Conservation (phyloP, 495 filamentous ascomycete species). For the Oleoguttula mirabilis region DNA sequence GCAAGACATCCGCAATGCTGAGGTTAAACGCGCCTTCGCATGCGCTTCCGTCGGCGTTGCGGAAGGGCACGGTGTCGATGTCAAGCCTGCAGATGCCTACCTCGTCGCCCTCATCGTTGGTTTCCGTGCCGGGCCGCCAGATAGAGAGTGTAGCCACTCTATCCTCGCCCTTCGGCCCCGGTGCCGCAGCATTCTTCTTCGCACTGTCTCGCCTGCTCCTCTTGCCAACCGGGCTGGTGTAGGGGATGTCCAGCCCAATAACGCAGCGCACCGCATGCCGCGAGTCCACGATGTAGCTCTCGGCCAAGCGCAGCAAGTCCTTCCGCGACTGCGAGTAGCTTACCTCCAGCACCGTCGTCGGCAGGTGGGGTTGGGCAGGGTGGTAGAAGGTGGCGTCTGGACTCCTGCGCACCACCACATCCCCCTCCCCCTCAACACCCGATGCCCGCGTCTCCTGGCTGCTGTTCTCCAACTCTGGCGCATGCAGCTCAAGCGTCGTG, state of each 20-base stretch:
- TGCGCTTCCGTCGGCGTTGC: background rate
- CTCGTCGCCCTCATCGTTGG: background rate
- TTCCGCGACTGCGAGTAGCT: background rate
- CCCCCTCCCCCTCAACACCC: background rate
- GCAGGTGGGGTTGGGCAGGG: background rate
- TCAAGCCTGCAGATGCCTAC: conserved; percentile 1
- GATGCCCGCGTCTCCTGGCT: background rate
- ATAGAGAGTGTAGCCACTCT: background rate
- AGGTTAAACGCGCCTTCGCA: background rate
- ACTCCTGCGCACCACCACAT: conserved; percentile 1
- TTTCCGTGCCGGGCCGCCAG: conserved; percentile 4
- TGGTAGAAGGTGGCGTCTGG: conserved; percentile 2
- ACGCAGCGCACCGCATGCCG: conserved; percentile 4
- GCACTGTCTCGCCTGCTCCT: background rate
- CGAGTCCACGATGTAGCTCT: conserved; percentile 5
- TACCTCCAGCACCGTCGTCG: conserved; percentile 3
- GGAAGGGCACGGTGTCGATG: background rate
- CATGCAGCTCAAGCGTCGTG: background rate
- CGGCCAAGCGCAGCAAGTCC: conserved; percentile 6
- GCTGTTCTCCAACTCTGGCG: background rate
- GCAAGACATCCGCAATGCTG: conserved; percentile 1
- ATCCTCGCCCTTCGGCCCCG: background rate
- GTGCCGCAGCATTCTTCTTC: too few relatives aligned
- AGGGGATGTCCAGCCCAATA: conserved; percentile 6
- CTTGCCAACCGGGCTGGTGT: background rate